phyloP scores from a whole-genome alignment of 495 filamentous ascomycete genomes.

The Penicillium bovifimosum region DNA sequence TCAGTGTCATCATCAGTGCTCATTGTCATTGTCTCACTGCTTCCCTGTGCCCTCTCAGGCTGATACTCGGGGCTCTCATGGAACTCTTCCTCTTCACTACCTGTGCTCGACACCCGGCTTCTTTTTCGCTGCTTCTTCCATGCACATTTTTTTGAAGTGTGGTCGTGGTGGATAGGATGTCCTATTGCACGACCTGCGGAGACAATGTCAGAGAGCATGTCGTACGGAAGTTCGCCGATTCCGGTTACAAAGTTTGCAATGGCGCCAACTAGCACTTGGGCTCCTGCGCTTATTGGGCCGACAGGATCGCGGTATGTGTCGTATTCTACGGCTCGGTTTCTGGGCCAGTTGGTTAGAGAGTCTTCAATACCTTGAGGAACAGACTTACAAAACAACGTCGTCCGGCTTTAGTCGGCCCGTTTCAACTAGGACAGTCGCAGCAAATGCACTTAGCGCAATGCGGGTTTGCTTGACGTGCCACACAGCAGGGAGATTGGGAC shows the following conservation, averaged over 20 bases:
- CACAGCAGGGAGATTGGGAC: slow-evolving; percentile 59
- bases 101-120: neutral
- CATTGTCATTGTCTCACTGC: too few species aligned
- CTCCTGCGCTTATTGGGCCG: slow-evolving; percentile 66
- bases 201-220: slow-evolving; percentile 58
- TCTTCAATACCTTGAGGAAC: slow-evolving; percentile 11
- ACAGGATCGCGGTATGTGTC: slow-evolving; percentile 66
- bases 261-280: slow-evolving; percentile 70
- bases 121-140: slow-evolving; percentile 3
- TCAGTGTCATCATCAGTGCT: neutral
- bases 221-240: slow-evolving; percentile 72
- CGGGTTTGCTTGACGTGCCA: slow-evolving; percentile 64
- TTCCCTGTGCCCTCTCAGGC: neutral
- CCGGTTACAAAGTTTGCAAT: slow-evolving; percentile 72
- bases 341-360: slow-evolving; percentile 20
- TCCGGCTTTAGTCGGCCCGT: slow-evolving; percentile 56
- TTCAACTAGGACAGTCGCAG: slow-evolving; percentile 58
- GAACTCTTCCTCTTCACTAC: neutral
- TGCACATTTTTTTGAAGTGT: neutral
- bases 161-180: slow-evolving; percentile 54
- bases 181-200: slow-evolving; percentile 49
- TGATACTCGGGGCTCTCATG: neutral
- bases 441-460: slow-evolving; percentile 61
- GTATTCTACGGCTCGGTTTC: slow-evolving; percentile 63
- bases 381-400: slow-evolving; percentile 59